Evolutionary conservation across 345 rosid species (phyloP).

Genomic region (Pseudoturritis turrita): DNA sequence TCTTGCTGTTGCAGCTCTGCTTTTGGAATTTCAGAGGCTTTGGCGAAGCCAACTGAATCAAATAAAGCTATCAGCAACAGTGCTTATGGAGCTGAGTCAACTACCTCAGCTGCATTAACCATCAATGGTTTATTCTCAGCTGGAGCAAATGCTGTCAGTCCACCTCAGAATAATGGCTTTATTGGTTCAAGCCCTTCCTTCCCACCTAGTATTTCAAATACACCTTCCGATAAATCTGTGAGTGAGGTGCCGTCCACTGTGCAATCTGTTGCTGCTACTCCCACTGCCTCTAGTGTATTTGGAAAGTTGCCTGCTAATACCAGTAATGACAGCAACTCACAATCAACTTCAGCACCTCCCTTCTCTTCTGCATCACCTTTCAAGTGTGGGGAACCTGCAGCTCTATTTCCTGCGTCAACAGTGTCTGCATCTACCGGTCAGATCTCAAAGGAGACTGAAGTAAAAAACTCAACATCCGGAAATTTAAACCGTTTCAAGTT

Average conservation of each 20-base stretch:
- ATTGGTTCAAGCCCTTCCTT: slow-evolving; percentile 32
- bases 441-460: slow-evolving; percentile 40
- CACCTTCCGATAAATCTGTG: slow-evolving; percentile 24
- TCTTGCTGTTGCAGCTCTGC: slow-evolving; percentile 47
- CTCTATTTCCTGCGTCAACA: slow-evolving; percentile 33
- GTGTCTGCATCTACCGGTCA: slow-evolving; percentile 24
- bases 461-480: slow-evolving; percentile 32
- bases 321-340: slow-evolving; percentile 18
- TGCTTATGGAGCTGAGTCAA: slow-evolving; percentile 28
- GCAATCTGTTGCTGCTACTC: slow-evolving; percentile 15
- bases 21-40: slow-evolving; percentile 32
- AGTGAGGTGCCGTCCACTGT: slow-evolving; percentile 31
- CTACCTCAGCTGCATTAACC: slow-evolving; percentile 35
- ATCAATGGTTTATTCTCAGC: slow-evolving; percentile 41
- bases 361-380: slow-evolving; percentile 35
- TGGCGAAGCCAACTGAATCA: slow-evolving; percentile 36
- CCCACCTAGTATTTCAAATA: slow-evolving; percentile 27
- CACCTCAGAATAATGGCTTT: slow-evolving; percentile 41
- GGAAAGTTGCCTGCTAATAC: slow-evolving; percentile 15
- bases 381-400: slow-evolving; percentile 41
- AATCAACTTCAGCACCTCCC: slow-evolving; percentile 36
- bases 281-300: slow-evolving; percentile 16
- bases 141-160: slow-evolving; percentile 30
- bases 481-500: slow-evolving; percentile 32
- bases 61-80: slow-evolving; percentile 32